Evolutionary conservation across 2,329 filamentous ascomycete species (phyloP).

Genomic region (Fusarium torreyae): DNA sequence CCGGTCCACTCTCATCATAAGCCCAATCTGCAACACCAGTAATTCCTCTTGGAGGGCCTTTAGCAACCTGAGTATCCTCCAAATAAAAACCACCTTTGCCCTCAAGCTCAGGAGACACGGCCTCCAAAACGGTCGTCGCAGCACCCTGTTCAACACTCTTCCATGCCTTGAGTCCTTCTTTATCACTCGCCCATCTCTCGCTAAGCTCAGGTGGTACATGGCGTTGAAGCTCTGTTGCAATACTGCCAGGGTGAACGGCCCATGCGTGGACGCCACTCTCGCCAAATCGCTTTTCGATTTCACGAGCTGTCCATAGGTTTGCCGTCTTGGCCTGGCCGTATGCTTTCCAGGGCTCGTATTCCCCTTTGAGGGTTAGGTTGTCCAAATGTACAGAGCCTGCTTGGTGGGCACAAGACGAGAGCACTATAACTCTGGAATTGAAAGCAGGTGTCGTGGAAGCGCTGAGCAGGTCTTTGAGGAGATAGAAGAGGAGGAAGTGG

Average conservation of each 20-base stretch:
- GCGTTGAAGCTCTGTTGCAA: slow-evolving; percentile 1
- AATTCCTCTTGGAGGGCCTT: neutral
- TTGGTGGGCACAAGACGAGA: slow-evolving; percentile 61
- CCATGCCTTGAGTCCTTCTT: neutral
- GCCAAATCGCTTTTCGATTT: slow-evolving; percentile 35
- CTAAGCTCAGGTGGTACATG: neutral
- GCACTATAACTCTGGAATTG: slow-evolving; percentile 62
- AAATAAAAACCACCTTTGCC: slow-evolving; percentile 27
- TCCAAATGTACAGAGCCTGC: slow-evolving; percentile 13
- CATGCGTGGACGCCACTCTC: slow-evolving; percentile 23
- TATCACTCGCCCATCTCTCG: neutral
- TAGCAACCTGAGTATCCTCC: slow-evolving; percentile 13
- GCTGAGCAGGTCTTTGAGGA: slow-evolving; percentile 61
- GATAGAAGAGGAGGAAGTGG: slow-evolving; percentile 52
- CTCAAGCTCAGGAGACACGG: slow-evolving; percentile 5
- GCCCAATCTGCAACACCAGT: slow-evolving; percentile 1
- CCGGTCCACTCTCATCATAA: slow-evolving; percentile 1
- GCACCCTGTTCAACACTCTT: neutral
- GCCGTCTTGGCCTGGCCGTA: slow-evolving; percentile 42
- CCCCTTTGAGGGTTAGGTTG: slow-evolving; percentile 32
- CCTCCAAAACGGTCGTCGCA: neutral
- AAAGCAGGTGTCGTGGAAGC: slow-evolving; percentile 56
- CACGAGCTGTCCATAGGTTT: slow-evolving; percentile 42
- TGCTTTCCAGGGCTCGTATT: slow-evolving; percentile 28
- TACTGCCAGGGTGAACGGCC: slow-evolving; percentile 28